phyloP scores from a whole-genome alignment of 345 rosid genomes.

The Aegle marmelos region DNA sequence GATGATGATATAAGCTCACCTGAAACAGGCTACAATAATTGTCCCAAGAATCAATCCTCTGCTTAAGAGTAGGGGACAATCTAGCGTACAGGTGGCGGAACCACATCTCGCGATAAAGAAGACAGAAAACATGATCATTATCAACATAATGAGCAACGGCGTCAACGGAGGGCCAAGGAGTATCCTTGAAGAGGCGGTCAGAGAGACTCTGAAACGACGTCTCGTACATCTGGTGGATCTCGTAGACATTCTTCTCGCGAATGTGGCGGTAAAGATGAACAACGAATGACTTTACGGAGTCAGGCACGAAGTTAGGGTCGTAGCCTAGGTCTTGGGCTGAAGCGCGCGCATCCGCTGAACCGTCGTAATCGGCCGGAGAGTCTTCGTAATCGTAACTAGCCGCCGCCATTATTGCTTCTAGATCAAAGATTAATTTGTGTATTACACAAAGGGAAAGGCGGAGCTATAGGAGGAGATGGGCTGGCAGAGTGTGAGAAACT shows the following conservation, averaged over 20 bases:
- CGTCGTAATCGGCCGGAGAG: conserved; percentile 38
- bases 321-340: conserved; percentile 44
- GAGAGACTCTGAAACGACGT: conserved; percentile 88
- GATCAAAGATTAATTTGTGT: not conserved
- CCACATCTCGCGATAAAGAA: conserved; percentile 99
- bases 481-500: not conserved
- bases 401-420: conserved; percentile 42
- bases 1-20: conserved; percentile 26
- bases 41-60: conserved; percentile 97
- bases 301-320: conserved; percentile 92
- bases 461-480: not conserved
- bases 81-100: conserved; percentile 93
- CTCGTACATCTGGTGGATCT: conserved; percentile 99
- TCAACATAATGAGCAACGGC: conserved; percentile 84
- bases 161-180: conserved; percentile 95
- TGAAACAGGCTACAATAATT: conserved; percentile 89
- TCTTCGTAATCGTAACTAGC: conserved; percentile 54
- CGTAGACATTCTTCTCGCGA: conserved; percentile 96
- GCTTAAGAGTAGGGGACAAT: conserved; percentile 79
- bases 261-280: conserved; percentile 95
- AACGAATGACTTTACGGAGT: conserved; percentile 88
- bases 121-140: conserved; percentile 91
- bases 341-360: conserved; percentile 20
- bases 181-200: conserved; percentile 85
- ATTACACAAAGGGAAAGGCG: not conserved